These are phyloP conservation scores for Pythium scleroteichum DNA, from an alignment of 352 stramenopile genomes.

Conservation along the genomic window DNA sequence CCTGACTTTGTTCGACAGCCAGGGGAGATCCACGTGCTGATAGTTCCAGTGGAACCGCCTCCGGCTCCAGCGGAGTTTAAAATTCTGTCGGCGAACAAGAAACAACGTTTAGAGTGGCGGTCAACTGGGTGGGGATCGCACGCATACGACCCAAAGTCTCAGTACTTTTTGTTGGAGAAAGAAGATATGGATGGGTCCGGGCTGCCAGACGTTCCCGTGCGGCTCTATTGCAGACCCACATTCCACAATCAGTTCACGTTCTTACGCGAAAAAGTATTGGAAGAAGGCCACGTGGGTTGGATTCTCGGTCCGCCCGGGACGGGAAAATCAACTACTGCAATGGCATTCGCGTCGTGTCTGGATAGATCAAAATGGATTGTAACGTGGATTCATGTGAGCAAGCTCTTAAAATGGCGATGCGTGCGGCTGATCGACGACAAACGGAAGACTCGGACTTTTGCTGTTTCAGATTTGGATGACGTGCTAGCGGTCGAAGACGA, in stretches of 20 bases:
- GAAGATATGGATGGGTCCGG: conserved; percentile 11
- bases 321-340: conserved; percentile 23
- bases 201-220: conserved; percentile 7
- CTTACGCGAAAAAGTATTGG: conserved; percentile 15
- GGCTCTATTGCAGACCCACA: conserved; percentile 15
- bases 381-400: conserved; percentile 1
- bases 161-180: conserved; percentile 14
- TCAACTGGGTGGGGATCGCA: conserved; percentile 13
- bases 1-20: too few relatives aligned
- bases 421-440: too few relatives aligned
- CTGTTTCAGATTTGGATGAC: too few relatives aligned
- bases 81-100: conserved; percentile 6
- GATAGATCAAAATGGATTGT: conserved; percentile 23
- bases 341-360: conserved; percentile 21
- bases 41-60: too few relatives aligned
- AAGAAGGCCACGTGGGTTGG: conserved; percentile 13
- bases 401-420: too few relatives aligned
- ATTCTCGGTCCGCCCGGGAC: conserved; percentile 18
- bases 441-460: too few relatives aligned
- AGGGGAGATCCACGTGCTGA: too few relatives aligned
- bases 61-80: too few relatives aligned
- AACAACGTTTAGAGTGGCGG: conserved; percentile 12
- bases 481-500: too few relatives aligned
- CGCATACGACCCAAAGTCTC: conserved; percentile 12
- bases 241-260: conserved; percentile 15